Base-by-base conservation (phyloP, 1,284 basidiomycete genomes). In the Ustilago vetiveriae region DNA sequence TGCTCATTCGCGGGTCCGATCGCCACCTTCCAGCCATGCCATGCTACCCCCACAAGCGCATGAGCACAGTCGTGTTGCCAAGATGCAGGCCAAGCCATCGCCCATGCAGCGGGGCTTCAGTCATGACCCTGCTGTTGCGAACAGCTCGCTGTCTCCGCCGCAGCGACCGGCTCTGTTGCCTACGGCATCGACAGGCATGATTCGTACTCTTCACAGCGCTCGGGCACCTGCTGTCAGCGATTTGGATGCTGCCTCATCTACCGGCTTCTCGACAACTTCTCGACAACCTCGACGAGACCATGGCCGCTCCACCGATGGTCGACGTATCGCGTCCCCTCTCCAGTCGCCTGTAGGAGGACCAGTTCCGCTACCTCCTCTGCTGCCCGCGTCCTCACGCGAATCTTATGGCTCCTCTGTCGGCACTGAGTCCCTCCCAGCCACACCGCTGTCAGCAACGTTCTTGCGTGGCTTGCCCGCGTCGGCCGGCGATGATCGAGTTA, bases 381-480 rank as follows among this genome's bases (percentile, higher is more conserved):
- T 66, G 14, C 42, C 54, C 6, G 50, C 54, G 2, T 46, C 57
- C 1, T 67, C 64, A 16, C 63, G 64, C 21, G 69, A 54, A 16
- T 67, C 63, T n/a, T 72, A 35, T 36, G 63, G 63, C 16, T 56
- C 49, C 13, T 62, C 57, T 5, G 48, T 54, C 3, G 55, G 51
- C 14, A 55, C 51, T 29, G 62, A 71, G 27, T 66, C 62, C 21
- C 47, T 63, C 14, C 69, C 69, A 1, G 58, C 54, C 4, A 72
- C 69, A 1, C 69, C 69, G 13, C 30, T 47, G 17, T 72, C 69
- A 19, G 59, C 58, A 3, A 72, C 63, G 2, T 72, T 59, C 41
- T 7, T 59, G 22, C 62, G 67, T 9, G 36, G 50, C 3, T 37
- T 69, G 22, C 65, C 65, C 2, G 16, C 40, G 2, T 10, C 39